phyloP scores from a whole-genome alignment of 441 rosid genomes.

The Aquilaria agallochum region DNA sequence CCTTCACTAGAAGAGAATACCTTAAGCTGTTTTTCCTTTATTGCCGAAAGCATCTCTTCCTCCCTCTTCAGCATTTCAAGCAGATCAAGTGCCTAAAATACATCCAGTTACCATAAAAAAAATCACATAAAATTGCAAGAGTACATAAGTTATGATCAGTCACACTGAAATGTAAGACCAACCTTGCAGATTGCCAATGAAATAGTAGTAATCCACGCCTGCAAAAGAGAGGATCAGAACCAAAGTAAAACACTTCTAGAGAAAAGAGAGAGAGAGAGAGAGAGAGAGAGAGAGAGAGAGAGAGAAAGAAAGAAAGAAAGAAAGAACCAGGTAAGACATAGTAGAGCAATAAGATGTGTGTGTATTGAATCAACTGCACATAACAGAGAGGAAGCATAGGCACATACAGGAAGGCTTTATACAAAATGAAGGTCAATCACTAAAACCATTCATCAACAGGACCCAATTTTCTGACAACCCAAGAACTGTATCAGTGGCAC shows the following conservation, averaged over 20 bases:
- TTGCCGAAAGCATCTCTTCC: conserved; percentile 84
- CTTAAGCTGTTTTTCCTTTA: conserved; percentile 71
- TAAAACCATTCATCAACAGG: too few relatives aligned
- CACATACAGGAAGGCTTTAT: too few relatives aligned
- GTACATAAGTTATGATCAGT: not conserved
- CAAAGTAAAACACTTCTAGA: not conserved
- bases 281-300: too few relatives aligned
- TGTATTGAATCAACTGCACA: too few relatives aligned
- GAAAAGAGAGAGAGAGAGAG: too few relatives aligned
- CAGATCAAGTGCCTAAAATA: conserved; percentile 67
- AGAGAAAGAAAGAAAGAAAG: too few relatives aligned
- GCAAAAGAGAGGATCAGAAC: conserved; percentile 15
- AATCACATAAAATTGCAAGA: conserved; percentile 7
- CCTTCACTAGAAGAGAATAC: conserved; percentile 20
- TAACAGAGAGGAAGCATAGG: too few relatives aligned
- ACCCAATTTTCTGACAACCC: too few relatives aligned
- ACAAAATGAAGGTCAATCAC: too few relatives aligned
- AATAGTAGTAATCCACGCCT: conserved; percentile 87
- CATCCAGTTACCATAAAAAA: conserved; percentile 9
- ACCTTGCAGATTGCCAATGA: conserved; percentile 81
- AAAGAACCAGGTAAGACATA: not conserved
- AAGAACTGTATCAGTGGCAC: too few relatives aligned
- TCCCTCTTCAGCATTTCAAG: conserved; percentile 84
- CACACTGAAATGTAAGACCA: conserved; percentile 20
- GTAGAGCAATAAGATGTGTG: too few relatives aligned